These are phyloP conservation scores for Avena insularis DNA, from an alignment of 176 grass and related monocot genomes.

Conservation along the genomic window DNA sequence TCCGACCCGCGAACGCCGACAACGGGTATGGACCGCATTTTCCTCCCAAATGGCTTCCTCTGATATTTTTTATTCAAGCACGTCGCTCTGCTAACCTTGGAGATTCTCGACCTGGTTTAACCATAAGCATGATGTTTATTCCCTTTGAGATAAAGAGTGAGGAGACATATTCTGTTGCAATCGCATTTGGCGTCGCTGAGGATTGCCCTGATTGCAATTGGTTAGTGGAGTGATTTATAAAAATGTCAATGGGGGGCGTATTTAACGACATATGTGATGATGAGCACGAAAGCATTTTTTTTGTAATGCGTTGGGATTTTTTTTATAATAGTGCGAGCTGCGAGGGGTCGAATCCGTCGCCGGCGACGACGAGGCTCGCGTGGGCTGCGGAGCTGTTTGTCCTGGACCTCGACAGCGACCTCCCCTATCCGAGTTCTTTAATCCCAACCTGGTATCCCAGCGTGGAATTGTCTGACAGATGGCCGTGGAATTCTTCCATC, in stretches of 20 bases:
- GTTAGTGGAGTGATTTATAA: background rate
- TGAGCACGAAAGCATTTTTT: slow-evolving; percentile 34
- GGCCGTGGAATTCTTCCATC: slow-evolving; percentile 39
- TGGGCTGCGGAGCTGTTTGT: slow-evolving; percentile 42
- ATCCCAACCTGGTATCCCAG: background rate
- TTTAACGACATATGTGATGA: slow-evolving; percentile 44
- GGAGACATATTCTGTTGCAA: background rate
- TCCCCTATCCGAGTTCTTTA: slow-evolving; percentile 23
- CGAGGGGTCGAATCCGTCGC: slow-evolving; percentile 44
- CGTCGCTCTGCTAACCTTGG: background rate
- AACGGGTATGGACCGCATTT: slow-evolving; percentile 5
- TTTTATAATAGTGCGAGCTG: background rate
- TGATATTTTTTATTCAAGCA: background rate
- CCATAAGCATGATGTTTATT: background rate
- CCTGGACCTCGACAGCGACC: slow-evolving; percentile 47
- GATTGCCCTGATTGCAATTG: slow-evolving; percentile 23
- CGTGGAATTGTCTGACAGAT: slow-evolving; percentile 53
- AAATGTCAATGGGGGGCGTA: slow-evolving; percentile 21
- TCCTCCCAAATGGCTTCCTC: background rate
- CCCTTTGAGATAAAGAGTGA: background rate
- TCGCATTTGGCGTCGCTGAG: slow-evolving; percentile 34
- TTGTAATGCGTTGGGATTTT: background rate
- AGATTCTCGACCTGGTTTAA: slow-evolving; percentile 34
- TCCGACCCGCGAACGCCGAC: slow-evolving; percentile 22
- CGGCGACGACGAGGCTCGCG: slow-evolving; percentile 42